phyloP scores from a whole-genome alignment of 2,329 filamentous ascomycete genomes.

The Alternaria sp. region DNA sequence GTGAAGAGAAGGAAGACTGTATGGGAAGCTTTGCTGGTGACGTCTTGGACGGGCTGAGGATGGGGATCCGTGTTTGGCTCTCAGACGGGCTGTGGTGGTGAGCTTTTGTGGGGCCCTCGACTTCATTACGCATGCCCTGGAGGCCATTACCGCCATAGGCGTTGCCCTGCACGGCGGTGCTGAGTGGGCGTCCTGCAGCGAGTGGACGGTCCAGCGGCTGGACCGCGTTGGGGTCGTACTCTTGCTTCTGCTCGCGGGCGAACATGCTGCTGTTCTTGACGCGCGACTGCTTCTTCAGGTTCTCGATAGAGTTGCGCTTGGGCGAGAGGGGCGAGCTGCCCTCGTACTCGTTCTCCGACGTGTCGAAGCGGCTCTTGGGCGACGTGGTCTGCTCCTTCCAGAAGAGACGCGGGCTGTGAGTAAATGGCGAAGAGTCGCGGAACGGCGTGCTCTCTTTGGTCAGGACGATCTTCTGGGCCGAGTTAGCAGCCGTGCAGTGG shows the following conservation, averaged over 20 bases:
- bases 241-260: slow-evolving; percentile 87
- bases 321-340: slow-evolving; percentile 71
- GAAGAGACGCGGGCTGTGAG: slow-evolving; percentile 82
- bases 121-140: slow-evolving; percentile 53
- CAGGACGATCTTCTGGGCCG: slow-evolving; percentile 69
- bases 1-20: slow-evolving; percentile 37
- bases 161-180: slow-evolving; percentile 72
- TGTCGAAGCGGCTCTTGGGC: slow-evolving; percentile 65
- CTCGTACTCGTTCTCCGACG: slow-evolving; percentile 70
- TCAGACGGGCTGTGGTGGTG: slow-evolving; percentile 59
- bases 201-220: slow-evolving; percentile 84
- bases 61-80: slow-evolving; percentile 68
- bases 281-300: slow-evolving; percentile 89
- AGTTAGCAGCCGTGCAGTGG: slow-evolving; percentile 32
- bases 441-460: slow-evolving; percentile 82
- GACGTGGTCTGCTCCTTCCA: slow-evolving; percentile 81
- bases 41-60: slow-evolving; percentile 64
- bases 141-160: slow-evolving; percentile 69
- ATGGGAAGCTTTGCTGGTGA: slow-evolving; percentile 70
- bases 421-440: slow-evolving; percentile 76
- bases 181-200: slow-evolving; percentile 67
- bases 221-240: slow-evolving; percentile 84
- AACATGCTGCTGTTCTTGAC: slow-evolving; percentile 99
- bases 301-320: slow-evolving; percentile 90
- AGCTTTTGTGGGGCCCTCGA: slow-evolving; percentile 36